A percentile compares a stretch with the other conserved stretches of the same genome.
Conservation (phyloP, 208 protist species). For the Wallacemonas sp. region DNA sequence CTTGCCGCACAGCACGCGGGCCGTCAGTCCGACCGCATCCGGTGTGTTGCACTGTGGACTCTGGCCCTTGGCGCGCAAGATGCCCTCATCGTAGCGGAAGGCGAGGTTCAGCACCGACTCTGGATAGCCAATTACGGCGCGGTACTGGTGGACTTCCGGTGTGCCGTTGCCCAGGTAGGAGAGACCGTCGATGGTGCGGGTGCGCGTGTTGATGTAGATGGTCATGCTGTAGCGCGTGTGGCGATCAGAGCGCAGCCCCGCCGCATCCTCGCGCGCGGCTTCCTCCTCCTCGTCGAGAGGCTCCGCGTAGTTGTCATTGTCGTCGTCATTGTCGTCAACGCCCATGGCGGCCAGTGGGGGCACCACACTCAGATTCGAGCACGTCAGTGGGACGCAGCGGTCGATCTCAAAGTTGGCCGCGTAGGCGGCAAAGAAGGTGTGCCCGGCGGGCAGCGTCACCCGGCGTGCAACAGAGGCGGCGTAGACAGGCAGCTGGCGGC, state of each 20-base stretch:
- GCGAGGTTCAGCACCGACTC: slow-evolving; percentile 83
- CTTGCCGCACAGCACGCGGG: slow-evolving; percentile 32
- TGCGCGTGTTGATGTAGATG: slow-evolving; percentile 70
- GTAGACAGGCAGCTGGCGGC: slow-evolving; percentile 58
- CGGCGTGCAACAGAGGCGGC: slow-evolving; percentile 41
- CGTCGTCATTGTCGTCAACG: neutral
- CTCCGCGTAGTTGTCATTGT: neutral
- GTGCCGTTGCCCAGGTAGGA: slow-evolving; percentile 81
- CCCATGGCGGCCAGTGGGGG: slow-evolving; percentile 1
- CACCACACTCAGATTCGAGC: slow-evolving; percentile 5
- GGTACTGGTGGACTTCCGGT: slow-evolving; percentile 80
- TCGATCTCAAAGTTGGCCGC: slow-evolving; percentile 22
- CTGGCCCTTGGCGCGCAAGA: neutral
- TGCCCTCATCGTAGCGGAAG: slow-evolving; percentile 76
- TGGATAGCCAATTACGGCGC: slow-evolving; percentile 74
- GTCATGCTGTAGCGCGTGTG: slow-evolving; percentile 50
- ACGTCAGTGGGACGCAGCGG: slow-evolving; percentile 8
- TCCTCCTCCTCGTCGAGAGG: neutral
- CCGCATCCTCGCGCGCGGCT: too few relatives aligned
- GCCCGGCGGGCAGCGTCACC: slow-evolving; percentile 52
- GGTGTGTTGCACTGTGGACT: slow-evolving; percentile 13
- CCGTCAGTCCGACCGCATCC: slow-evolving; percentile 33
- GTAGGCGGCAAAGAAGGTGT: slow-evolving; percentile 35
- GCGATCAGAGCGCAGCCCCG: neutral
- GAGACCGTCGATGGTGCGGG: slow-evolving; percentile 71